Base-by-base conservation (phyloP, 139 green algal species). In the Chlamydomonas sp. region DNA sequence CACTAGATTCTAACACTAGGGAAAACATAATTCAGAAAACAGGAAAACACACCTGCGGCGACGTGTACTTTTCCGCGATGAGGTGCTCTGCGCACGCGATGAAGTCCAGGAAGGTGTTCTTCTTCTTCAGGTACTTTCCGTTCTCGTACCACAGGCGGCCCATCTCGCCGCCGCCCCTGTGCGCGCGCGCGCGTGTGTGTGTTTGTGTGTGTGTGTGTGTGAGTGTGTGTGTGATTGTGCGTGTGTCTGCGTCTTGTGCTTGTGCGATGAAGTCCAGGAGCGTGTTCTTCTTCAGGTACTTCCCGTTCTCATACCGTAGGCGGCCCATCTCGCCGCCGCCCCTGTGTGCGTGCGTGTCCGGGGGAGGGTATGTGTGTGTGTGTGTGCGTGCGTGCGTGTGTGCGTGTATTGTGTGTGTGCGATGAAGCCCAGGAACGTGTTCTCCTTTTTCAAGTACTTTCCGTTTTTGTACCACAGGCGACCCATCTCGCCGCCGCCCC, bases 231-330 rank as follows among this genome's bases (percentile, higher is more conserved):
- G n/a, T n/a, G n/a, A n/a, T n/a, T n/a, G n/a, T n/a, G n/a, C n/a
- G n/a, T n/a, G n/a, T n/a, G n/a, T n/a, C n/a, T n/a, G n/a, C n/a
- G n/a, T n/a, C n/a, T n/a, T n/a, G n/a, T n/a, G n/a, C n/a, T n/a
- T n/a, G n/a, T 5, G 87, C 74, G 69, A 96, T 90, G 66, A 93
- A 89, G 76, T 96, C 90, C 0, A 74, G 79, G 69, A 95, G 93
- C 2, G 88, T 96, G 81, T 93, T 94, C 78, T 96, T 96, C 33
- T 86, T 83, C 48, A 90, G 70, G 71, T 83, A 89, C 84, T 95
- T 96, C 35, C 89, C 89, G 31, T 90, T 73, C 72, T 91, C 76
- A 73, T 93, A 93, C 77, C 77, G 80, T 33, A 60, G 58, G 1
- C 78, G 69, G 2, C 78, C 78, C 78, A 84, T 84, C 61, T 84